Conservation (phyloP, 1,284 basidiomycete species). For the Malassezia japonica region DNA sequence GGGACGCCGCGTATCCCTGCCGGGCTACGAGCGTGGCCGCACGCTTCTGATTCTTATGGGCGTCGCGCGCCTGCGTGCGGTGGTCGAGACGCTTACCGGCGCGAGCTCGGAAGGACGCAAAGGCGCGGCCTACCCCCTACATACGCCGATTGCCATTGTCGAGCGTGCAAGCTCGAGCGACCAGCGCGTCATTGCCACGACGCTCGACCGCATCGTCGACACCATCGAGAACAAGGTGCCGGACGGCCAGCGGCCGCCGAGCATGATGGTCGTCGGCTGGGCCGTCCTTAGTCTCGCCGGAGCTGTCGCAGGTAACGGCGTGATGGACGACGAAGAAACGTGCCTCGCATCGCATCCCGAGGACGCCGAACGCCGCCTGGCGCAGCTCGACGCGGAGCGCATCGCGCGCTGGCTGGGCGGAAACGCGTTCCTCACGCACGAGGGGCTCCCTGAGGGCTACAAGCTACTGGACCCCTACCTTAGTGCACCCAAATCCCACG, state of each 20-base stretch:
- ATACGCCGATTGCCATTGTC: conserved; percentile 79
- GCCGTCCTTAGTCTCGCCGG: conserved; percentile 55
- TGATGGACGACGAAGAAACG: conserved; percentile 50
- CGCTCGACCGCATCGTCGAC: conserved; percentile 61
- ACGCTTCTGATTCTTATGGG: conserved; percentile 87
- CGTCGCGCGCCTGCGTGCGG: conserved; percentile 68
- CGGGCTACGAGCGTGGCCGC: conserved; percentile 70
- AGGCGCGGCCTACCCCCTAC: conserved; percentile 60
- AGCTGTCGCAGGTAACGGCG: conserved; percentile 51
- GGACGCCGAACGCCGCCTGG: background rate
- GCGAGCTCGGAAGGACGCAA: conserved; percentile 14
- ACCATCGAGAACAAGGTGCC: conserved; percentile 55
- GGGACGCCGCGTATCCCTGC: conserved; percentile 72
- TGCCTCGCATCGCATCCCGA: background rate
- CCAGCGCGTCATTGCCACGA: conserved; percentile 74
- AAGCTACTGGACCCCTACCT: background rate
- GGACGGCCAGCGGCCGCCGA: conserved; percentile 59
- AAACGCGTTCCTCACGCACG: background rate
- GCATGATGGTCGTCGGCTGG: conserved; percentile 94
- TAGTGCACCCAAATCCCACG: background rate
- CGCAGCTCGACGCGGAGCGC: conserved; percentile 11
- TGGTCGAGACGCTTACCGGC: conserved; percentile 58
- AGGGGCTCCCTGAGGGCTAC: conserved; percentile 14
- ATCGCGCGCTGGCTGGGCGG: conserved; percentile 14
- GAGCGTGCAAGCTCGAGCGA: conserved; percentile 86